Percentiles rank a stretch among this genome's conserved stretches.
phyloP scores from a whole-genome alignment of 2,329 filamentous ascomycete species.

The Hypoxylon sp. region DNA sequence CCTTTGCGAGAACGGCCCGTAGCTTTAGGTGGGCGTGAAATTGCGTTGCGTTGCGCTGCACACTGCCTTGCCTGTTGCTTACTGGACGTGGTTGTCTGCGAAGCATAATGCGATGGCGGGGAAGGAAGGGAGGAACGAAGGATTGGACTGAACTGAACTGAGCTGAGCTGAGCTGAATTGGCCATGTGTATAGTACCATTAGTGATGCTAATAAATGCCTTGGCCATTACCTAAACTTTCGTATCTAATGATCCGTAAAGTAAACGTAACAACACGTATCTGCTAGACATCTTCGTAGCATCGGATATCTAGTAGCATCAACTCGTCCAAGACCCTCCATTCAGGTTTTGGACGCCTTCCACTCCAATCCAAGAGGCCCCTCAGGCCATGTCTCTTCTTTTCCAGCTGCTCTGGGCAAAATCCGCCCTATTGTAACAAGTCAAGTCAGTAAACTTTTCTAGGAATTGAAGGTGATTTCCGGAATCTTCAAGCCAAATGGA shows the following conservation, averaged over 20 bases:
- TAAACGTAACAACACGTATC: neutral
- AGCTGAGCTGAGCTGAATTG: neutral
- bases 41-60: neutral
- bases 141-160: conserved; percentile 1
- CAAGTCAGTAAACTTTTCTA: neutral
- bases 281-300: neutral
- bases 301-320: neutral
- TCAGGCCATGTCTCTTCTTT: neutral
- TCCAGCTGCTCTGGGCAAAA: neutral
- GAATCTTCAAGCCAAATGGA: neutral
- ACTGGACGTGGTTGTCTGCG: neutral
- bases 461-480: neutral
- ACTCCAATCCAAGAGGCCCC: neutral
- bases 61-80: neutral
- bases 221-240: neutral
- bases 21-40: neutral
- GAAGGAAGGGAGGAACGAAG: neutral
- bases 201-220: conserved; percentile 5
- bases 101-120: neutral
- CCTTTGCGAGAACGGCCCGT: neutral
- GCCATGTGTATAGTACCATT: neutral
- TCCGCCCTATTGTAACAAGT: neutral
- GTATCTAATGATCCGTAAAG: neutral
- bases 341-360: neutral
- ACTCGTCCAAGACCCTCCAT: neutral